Evolutionary conservation across 306 rosid species (phyloP).

Genomic region (Lupinus albus): DNA sequence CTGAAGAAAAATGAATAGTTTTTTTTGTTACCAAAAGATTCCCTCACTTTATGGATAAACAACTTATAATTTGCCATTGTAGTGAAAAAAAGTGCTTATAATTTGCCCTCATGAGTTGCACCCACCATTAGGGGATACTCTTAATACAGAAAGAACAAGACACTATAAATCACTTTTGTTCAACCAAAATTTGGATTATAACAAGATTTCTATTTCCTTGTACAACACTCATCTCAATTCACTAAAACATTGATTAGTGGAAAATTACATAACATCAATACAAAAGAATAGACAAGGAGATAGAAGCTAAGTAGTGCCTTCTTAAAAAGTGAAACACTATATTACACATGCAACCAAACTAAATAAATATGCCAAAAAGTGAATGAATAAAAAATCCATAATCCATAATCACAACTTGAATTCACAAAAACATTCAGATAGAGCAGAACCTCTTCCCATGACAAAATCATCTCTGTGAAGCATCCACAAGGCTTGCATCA

Average conservation of each 20-base stretch:
- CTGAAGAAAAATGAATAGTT: no score
- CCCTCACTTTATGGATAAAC: no score
- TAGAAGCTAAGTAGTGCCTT: neutral
- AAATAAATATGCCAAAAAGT: conserved; percentile 4
- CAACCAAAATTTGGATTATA: no score
- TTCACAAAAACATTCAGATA: conserved; percentile 86
- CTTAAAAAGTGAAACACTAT: neutral
- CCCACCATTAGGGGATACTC: no score
- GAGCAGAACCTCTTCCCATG: conserved; percentile 79
- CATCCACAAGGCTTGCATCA: conserved; percentile 68
- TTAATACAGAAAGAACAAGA: no score
- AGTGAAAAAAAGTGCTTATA: no score
- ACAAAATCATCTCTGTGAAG: conserved; percentile 73
- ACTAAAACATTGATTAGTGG: conserved; percentile 14
- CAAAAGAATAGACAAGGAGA: conserved; percentile 29
- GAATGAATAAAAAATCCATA: conserved; percentile 1
- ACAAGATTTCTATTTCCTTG: neutral
- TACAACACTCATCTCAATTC: neutral
- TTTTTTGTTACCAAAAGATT: no score
- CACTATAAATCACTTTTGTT: no score
- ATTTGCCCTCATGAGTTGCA: no score
- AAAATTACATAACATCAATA: neutral
- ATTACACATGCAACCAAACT: neutral
- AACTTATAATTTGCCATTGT: no score
- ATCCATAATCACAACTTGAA: conserved; percentile 63